phyloP scores from a whole-genome alignment of 2,329 filamentous ascomycete species.

The Colletotrichum echinochloae region DNA sequence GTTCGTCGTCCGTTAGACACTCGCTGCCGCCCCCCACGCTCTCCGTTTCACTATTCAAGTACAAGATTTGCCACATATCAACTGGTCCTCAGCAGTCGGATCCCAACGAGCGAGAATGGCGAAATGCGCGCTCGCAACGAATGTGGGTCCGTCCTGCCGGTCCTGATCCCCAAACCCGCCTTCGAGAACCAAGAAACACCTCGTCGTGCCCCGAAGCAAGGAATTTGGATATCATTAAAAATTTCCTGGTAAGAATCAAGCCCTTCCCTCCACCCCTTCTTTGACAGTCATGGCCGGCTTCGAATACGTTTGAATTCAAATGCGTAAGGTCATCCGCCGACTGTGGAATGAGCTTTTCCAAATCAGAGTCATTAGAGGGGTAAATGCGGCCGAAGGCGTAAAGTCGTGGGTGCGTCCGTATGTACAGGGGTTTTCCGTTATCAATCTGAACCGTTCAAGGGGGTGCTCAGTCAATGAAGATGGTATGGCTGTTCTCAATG shows the following conservation, averaged over 20 bases:
- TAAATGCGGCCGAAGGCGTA: conserved; percentile 25
- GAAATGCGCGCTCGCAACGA: conserved; percentile 29
- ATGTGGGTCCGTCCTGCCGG: conserved; percentile 11
- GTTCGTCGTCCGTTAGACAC: conserved; percentile 14
- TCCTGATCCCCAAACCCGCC: conserved; percentile 31
- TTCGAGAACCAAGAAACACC: conserved; percentile 37
- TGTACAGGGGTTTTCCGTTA: conserved; percentile 36
- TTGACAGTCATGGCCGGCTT: conserved; percentile 19
- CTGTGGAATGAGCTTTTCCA: background rate
- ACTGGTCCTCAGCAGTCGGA: conserved; percentile 24
- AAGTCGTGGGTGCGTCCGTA: conserved; percentile 37
- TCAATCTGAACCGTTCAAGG: conserved; percentile 15
- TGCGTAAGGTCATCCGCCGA: conserved; percentile 19
- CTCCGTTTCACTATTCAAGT: conserved; percentile 2
- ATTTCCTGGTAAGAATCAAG: conserved; percentile 20
- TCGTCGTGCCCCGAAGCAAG: conserved; percentile 35
- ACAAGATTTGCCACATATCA: conserved; percentile 27
- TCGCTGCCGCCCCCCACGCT: background rate
- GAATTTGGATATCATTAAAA: conserved; percentile 42
- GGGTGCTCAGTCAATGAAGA: conserved; percentile 71
- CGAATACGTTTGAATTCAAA: conserved; percentile 29
- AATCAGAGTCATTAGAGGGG: conserved; percentile 20
- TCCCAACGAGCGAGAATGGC: conserved; percentile 18
- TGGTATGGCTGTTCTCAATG: conserved; percentile 86
- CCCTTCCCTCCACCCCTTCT: conserved; percentile 20